phyloP scores from a whole-genome alignment of 2,329 filamentous ascomycete genomes.

The Penicillium oxalicum region DNA sequence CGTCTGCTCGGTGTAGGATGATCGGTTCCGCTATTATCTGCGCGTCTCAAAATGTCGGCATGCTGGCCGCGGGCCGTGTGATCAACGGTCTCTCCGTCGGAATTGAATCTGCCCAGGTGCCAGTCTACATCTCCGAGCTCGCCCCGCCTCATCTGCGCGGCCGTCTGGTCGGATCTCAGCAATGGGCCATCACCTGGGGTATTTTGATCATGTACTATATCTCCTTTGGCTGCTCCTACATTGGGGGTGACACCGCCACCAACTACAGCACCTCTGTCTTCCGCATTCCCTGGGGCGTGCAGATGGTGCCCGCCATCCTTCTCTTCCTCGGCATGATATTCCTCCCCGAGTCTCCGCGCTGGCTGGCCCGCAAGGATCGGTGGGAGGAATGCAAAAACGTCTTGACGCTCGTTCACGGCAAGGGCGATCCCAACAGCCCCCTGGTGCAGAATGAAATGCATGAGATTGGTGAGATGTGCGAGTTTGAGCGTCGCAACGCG shows the following conservation, averaged over 20 bases:
- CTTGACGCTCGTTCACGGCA: slow-evolving; percentile 54
- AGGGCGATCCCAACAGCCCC: slow-evolving; percentile 58
- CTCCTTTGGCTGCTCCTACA: slow-evolving; percentile 55
- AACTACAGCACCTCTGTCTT: slow-evolving; percentile 48
- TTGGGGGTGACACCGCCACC: slow-evolving; percentile 39
- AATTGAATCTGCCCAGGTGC: slow-evolving; percentile 65
- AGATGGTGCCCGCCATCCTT: slow-evolving; percentile 56
- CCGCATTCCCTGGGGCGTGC: slow-evolving; percentile 59
- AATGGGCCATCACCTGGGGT: slow-evolving; percentile 69
- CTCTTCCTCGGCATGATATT: slow-evolving; percentile 51
- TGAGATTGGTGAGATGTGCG: slow-evolving; percentile 67
- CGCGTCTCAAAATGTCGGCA: slow-evolving; percentile 57
- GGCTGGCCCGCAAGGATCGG: slow-evolving; percentile 57
- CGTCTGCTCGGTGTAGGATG: slow-evolving; percentile 43
- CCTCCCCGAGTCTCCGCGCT: slow-evolving; percentile 55
- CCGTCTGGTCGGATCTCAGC: slow-evolving; percentile 65
- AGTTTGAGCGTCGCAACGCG: slow-evolving; percentile 64
- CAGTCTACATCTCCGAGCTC: slow-evolving; percentile 65
- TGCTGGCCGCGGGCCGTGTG: slow-evolving; percentile 64
- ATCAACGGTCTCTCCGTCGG: slow-evolving; percentile 68
- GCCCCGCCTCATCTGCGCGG: slow-evolving; percentile 52
- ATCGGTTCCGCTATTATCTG: slow-evolving; percentile 53
- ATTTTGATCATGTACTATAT: slow-evolving; percentile 66
- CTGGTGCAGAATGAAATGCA: slow-evolving; percentile 63
- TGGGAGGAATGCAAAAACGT: slow-evolving; percentile 50